Conservation (phyloP, 495 filamentous ascomycete genomes). For the Glarea lozoyensis region DNA sequence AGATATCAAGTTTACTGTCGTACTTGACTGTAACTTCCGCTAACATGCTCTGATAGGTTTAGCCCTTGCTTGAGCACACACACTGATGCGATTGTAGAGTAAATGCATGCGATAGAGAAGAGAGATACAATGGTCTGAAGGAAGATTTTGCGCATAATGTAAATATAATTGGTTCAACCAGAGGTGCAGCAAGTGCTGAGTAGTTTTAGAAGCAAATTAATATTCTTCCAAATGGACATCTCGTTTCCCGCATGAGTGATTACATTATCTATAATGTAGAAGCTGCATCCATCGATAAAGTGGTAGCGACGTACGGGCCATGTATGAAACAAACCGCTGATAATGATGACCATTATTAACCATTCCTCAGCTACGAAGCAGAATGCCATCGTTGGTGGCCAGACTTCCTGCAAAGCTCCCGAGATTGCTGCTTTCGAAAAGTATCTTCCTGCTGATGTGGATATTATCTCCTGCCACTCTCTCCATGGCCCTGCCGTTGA, state of each 20-base stretch:
- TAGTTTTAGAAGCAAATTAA: constrained; percentile 55
- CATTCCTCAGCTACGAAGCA: constrained; percentile 69
- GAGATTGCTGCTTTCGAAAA: constrained; percentile 91
- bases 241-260: constrained; percentile 89
- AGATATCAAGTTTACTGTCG: too few relatives aligned
- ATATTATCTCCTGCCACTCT: constrained; percentile 94
- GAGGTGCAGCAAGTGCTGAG: constrained; percentile 44
- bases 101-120: constrained; percentile 85
- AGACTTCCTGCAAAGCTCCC: constrained; percentile 96
- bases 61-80: too few relatives aligned
- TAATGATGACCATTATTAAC: constrained; percentile 12
- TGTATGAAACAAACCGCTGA: constrained; percentile 51
- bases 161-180: constrained; percentile 30
- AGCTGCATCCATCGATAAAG: constrained; percentile 75
- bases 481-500: constrained; percentile 91
- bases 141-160: constrained; percentile 69
- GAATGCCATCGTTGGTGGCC: constrained; percentile 89
- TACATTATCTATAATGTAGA: constrained; percentile 98
- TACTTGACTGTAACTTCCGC: too few relatives aligned
- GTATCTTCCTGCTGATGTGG: constrained; percentile 77
- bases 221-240: constrained; percentile 85
- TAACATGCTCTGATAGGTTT: too few relatives aligned
- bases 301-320: constrained; percentile 79
- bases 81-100: constrained; percentile 49
- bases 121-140: constrained; percentile 68